phyloP scores from a whole-genome alignment of 2,329 filamentous ascomycete species.

The Epichloe aotearoae region DNA sequence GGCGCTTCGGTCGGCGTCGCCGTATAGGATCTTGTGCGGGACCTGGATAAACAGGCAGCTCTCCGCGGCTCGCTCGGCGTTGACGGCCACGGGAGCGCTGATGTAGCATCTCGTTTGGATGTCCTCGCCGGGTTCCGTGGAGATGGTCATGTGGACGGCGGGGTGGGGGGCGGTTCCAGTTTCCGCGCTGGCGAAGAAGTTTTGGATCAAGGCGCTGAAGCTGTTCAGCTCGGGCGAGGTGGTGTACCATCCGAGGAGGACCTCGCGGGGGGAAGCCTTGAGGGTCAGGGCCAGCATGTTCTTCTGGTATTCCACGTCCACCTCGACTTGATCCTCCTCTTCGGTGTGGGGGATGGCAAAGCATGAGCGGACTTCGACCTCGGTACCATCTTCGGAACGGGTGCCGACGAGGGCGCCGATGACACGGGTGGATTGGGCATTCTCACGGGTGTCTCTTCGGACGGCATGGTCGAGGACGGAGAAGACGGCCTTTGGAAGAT shows the following conservation, averaged over 20 bases:
- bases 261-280: constrained; percentile 80
- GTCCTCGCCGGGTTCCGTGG: constrained; percentile 74
- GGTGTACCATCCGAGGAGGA: constrained; percentile 95
- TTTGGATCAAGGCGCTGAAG: constrained; percentile 93
- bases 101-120: constrained; percentile 92
- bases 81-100: constrained; percentile 86
- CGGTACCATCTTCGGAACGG: constrained; percentile 89
- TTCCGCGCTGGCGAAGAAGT: constrained; percentile 95
- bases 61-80: constrained; percentile 85
- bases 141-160: constrained; percentile 93
- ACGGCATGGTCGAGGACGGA: constrained; percentile 86
- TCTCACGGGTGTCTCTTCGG: constrained; percentile 58
- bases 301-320: constrained; percentile 99
- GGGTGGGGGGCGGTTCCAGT: constrained; percentile 97
- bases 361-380: constrained; percentile 89
- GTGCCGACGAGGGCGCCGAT: constrained; percentile 92
- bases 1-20: constrained; percentile 51
- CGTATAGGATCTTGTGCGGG: constrained; percentile 85
- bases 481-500: constrained; percentile 44
- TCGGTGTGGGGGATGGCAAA: constrained; percentile 98
- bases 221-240: constrained; percentile 95
- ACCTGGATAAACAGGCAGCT: constrained; percentile 97
- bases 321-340: constrained; percentile 96
- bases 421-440: constrained; percentile 78
- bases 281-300: constrained; percentile 94